Evolutionary conservation across 2,329 filamentous ascomycete genomes (phyloP), one percentile per base, ranked within the genome.

Genomic region (Lecanicillium sp.): DNA sequence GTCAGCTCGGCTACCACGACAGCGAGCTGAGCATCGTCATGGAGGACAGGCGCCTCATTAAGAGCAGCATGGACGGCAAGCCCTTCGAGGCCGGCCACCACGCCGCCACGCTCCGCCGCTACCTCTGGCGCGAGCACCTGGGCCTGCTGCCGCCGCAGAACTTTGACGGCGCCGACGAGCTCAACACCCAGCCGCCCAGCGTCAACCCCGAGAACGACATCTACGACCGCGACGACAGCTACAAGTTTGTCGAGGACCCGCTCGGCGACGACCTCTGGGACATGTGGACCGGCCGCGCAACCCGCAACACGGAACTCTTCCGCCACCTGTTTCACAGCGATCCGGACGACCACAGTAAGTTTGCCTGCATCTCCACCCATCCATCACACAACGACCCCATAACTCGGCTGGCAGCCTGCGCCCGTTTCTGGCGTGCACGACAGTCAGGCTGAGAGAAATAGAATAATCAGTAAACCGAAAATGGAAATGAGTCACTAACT

Each of bases 21-120:
- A 93, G 86, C 41, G 91, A 97, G 64, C 77, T 97, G 32, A 86
- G 87, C 32, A 86, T 96, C 47, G 83, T 97, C 38, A 87, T 96
- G 76, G 85, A 94, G 59, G 91, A 97, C 62, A 85, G 79, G 0
- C 82, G 83, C 8, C 75, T 70, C 5, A 68, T 96, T 2, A 72
- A 79, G 7, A 89, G 80, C 5, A 79, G 66, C 20, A 95, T 97
- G 89, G 77, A 86, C 55, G 90, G 90, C 2, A 65, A 86, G 58
- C 77, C 83, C 1, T 95, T 80, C 66, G 77, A 83, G 55, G 90
- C 86, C 1, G 84, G 86, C n/a, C 83, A 83, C 51, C 90, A 93
- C 59, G 90, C 89, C 0, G 78, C 87, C 3, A 90, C 87, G 0
- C 74, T 96, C 4, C 78, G 90, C 38, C 79, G 87, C 15, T 87